Evolutionary conservation across 164 flowering plant genomes (phyloP).

Genomic region (Vitis cinerea): DNA sequence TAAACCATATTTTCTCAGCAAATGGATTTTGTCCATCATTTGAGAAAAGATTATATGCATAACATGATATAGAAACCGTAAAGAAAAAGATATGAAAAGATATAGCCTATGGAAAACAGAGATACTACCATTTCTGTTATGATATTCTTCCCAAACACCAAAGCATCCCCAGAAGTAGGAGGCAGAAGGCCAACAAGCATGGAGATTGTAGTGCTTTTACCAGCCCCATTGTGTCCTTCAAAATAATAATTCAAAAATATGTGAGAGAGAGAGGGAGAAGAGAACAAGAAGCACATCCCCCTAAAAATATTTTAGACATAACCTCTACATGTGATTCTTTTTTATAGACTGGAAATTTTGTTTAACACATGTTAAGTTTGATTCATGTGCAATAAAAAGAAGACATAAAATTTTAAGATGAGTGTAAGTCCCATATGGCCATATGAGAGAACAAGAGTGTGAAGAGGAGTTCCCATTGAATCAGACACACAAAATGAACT

Average conservation of each 20-base stretch:
- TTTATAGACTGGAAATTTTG: no score
- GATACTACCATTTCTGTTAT: constrained; percentile 71
- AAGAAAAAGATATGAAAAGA: background rate
- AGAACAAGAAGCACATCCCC: background rate
- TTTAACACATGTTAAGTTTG: no score
- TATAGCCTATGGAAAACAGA: constrained; percentile 6
- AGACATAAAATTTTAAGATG: no score
- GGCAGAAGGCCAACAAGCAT: constrained; percentile 98
- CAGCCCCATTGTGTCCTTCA: constrained; percentile 99
- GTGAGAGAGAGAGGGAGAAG: background rate
- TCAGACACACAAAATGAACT: no score
- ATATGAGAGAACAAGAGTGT: no score
- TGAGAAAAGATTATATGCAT: background rate
- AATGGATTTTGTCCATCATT: no score
- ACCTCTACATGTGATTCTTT: no score
- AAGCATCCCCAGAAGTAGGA: constrained; percentile 96
- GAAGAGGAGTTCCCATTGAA: no score
- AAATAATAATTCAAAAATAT: constrained; percentile 11
- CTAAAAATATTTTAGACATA: no score
- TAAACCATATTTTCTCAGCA: no score
- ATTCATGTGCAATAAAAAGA: no score
- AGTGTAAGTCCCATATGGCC: no score
- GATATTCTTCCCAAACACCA: constrained; percentile 85
- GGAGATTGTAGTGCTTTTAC: constrained; percentile 96
- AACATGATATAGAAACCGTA: background rate